These are phyloP conservation scores for Penicillium sp. DNA, from an alignment of 2,329 filamentous ascomycete genomes.

Conservation along the genomic window DNA sequence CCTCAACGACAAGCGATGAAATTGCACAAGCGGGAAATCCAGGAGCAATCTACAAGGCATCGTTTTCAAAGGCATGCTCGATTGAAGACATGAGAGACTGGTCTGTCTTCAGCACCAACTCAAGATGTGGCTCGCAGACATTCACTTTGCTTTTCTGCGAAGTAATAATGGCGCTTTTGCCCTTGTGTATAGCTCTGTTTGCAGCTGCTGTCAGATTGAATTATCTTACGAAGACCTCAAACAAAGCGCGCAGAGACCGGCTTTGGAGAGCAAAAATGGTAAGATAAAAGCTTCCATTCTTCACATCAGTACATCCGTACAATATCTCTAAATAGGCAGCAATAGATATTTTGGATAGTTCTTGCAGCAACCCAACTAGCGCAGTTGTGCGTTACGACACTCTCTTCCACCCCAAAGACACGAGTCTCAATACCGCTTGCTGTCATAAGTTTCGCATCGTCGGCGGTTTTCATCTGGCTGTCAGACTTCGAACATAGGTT, in stretches of 20 bases:
- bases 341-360: neutral
- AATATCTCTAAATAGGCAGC: too few species aligned
- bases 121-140: neutral
- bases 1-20: too few species aligned
- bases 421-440: neutral
- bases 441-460: neutral
- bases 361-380: neutral
- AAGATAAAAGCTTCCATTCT: neutral
- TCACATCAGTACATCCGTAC: too few species aligned
- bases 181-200: neutral
- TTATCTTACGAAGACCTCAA: neutral
- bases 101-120: neutral
- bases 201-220: neutral
- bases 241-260: neutral
- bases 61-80: neutral
- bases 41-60: too few species aligned
- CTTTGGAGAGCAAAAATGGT: neutral
- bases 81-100: neutral
- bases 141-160: neutral
- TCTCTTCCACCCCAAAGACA: neutral
- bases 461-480: neutral
- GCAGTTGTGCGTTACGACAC: neutral
- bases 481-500: neutral
- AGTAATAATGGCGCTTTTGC: constrained; percentile 1
- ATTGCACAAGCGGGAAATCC: too few species aligned